Percentiles rank a stretch among this genome's conserved stretches.
Conservation (phyloP, 2,329 filamentous ascomycete species). For the Aspergillus brunneoviolaceus region DNA sequence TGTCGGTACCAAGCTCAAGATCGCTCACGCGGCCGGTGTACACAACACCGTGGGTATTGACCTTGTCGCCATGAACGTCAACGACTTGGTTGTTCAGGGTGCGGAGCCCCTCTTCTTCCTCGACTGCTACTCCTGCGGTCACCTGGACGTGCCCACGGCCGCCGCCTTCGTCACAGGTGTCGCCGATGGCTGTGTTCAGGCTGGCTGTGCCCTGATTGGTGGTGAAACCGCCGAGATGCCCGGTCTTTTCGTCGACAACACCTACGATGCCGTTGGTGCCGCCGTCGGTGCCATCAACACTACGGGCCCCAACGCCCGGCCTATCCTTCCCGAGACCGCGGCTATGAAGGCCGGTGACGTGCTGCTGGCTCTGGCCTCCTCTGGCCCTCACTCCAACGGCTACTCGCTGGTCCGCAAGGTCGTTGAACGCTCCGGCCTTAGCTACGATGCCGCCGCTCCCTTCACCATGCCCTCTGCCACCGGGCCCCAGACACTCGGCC, state of each 20-base stretch:
- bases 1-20: slow-evolving; percentile 94
- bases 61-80: slow-evolving; percentile 98
- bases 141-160: slow-evolving; percentile 73
- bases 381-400: slow-evolving; percentile 91
- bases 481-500: slow-evolving; percentile 56
- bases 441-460: slow-evolving; percentile 70
- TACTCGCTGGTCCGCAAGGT: slow-evolving; percentile 96
- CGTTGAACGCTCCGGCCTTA: slow-evolving; percentile 68
- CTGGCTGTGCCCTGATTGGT: slow-evolving; percentile 88
- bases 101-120: slow-evolving; percentile 95
- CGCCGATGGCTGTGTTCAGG: slow-evolving; percentile 78
- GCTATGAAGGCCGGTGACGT: slow-evolving; percentile 81
- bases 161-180: slow-evolving; percentile 89
- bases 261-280: slow-evolving; percentile 90
- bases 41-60: slow-evolving; percentile 96
- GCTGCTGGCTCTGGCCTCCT: slow-evolving; percentile 79
- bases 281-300: slow-evolving; percentile 77
- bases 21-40: slow-evolving; percentile 84
- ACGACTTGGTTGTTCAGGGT: slow-evolving; percentile 93
- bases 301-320: slow-evolving; percentile 51
- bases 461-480: slow-evolving; percentile 76
- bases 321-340: slow-evolving; percentile 71
- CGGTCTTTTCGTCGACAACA: slow-evolving; percentile 81
- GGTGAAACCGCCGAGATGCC: slow-evolving; percentile 99
- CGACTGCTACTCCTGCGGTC: slow-evolving; percentile 95